Evolutionary conservation across 2,329 filamentous ascomycete species (phyloP).

Genomic region (Trichoderma afroharzianum): DNA sequence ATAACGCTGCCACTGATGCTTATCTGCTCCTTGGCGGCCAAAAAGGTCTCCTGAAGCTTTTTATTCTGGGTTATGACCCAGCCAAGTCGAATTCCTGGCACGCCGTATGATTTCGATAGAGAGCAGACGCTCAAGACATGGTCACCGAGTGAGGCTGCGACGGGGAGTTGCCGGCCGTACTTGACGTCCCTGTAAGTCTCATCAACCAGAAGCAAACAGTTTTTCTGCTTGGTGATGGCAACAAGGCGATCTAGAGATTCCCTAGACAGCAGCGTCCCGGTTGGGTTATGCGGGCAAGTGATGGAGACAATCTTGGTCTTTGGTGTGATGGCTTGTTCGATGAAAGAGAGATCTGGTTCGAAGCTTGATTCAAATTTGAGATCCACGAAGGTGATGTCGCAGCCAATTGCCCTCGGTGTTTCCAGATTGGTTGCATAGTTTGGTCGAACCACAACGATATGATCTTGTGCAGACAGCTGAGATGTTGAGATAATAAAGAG

Average conservation of each 20-base stretch:
- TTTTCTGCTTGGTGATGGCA: neutral
- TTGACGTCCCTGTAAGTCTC: neutral
- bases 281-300: neutral
- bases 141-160: neutral
- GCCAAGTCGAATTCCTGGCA: neutral
- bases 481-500: neutral
- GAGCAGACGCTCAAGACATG: neutral
- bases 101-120: neutral
- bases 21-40: neutral
- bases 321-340: neutral
- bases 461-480: neutral
- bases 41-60: neutral
- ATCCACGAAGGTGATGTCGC: slow-evolving; percentile 24
- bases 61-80: neutral
- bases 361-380: slow-evolving; percentile 22
- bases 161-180: neutral
- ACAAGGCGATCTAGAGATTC: neutral
- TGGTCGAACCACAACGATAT: slow-evolving; percentile 2
- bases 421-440: slow-evolving; percentile 27
- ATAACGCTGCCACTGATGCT: neutral
- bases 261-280: neutral
- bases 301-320: neutral
- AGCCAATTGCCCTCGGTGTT: slow-evolving; percentile 23
- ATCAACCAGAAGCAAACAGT: neutral
- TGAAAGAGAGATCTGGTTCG: neutral